Conservation (phyloP, 805 yeast genomes). For the Saccharomycopsis synnaedendra region DNA sequence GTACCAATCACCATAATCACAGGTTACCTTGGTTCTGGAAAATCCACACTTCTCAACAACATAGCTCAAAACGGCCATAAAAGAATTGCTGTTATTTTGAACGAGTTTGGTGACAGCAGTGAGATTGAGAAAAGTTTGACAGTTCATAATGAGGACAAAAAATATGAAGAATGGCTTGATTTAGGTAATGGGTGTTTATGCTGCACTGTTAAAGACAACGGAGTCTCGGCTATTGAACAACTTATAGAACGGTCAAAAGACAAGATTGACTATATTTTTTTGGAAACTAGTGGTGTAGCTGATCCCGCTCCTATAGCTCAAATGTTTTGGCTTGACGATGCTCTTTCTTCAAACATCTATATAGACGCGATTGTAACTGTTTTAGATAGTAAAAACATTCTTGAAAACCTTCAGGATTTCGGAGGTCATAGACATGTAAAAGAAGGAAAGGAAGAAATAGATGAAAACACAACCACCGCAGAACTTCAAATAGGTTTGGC, state of each 20-base stretch:
- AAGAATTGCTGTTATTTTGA: slow-evolving; percentile 79
- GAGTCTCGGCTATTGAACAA: slow-evolving; percentile 88
- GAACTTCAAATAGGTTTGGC: slow-evolving; percentile 86
- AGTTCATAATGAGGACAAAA: slow-evolving; percentile 38
- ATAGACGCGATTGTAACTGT: slow-evolving; percentile 90
- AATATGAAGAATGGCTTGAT: slow-evolving; percentile 90
- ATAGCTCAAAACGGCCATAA: slow-evolving; percentile 62
- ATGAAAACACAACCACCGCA: slow-evolving; percentile 57
- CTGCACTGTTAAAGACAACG: slow-evolving; percentile 91
- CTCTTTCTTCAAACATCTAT: slow-evolving; percentile 69
- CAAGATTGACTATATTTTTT: slow-evolving; percentile 76
- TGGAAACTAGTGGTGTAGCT: slow-evolving; percentile 94
- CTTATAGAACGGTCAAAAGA: slow-evolving; percentile 55
- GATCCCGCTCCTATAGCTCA: slow-evolving; percentile 96
- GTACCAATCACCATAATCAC: slow-evolving; percentile 91
- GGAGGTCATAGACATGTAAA: slow-evolving; percentile 57
- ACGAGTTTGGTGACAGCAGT: slow-evolving; percentile 86
- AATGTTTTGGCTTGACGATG: slow-evolving; percentile 97
- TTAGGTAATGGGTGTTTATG: slow-evolving; percentile 95
- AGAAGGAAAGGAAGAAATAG: slow-evolving; percentile 25
- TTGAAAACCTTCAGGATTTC: slow-evolving; percentile 53
- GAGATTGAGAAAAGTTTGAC: slow-evolving; percentile 84
- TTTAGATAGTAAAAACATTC: slow-evolving; percentile 61
- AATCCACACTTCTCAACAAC: slow-evolving; percentile 70
- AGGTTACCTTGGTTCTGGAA: slow-evolving; percentile 93